Conservation (phyloP, 179 eudicot genomes). For the Heliamphora ciliata region DNA sequence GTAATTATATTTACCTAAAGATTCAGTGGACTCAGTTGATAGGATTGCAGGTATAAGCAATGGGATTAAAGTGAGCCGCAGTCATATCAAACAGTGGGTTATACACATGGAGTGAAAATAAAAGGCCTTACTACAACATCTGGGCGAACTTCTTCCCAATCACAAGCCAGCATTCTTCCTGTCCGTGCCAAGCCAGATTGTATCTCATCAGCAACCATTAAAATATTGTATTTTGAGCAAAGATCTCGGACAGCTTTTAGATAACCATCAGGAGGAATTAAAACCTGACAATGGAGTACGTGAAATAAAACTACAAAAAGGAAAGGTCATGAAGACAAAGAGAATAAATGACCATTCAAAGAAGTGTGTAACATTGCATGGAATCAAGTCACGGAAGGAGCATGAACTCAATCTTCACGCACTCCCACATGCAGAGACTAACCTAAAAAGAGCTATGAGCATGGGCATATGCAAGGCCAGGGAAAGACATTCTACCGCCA, state of each 20-base stretch:
- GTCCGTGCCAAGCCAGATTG: slow-evolving; percentile 94
- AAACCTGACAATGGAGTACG: slow-evolving; percentile 43
- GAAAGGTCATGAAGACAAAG: neutral
- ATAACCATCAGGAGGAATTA: slow-evolving; percentile 81
- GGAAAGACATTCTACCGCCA: too few relatives aligned
- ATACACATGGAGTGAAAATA: neutral
- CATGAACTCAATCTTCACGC: too few relatives aligned
- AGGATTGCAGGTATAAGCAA: neutral
- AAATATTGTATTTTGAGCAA: slow-evolving; percentile 56
- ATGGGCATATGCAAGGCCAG: too few relatives aligned
- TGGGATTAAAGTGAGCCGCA: neutral
- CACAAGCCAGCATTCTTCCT: slow-evolving; percentile 85
- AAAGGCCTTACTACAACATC: slow-evolving; percentile 71
- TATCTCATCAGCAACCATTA: slow-evolving; percentile 97
- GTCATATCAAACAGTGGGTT: neutral
- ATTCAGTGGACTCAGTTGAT: neutral
- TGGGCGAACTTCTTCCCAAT: slow-evolving; percentile 92
- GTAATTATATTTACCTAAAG: neutral
- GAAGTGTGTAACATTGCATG: too few relatives aligned
- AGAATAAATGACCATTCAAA: neutral
- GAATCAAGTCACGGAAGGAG: too few relatives aligned
- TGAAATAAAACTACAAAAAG: neutral
- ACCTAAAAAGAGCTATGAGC: too few relatives aligned
- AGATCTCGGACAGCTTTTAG: slow-evolving; percentile 78
- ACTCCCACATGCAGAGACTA: too few relatives aligned